Evolutionary conservation across 2,329 filamentous ascomycete genomes (phyloP).

Genomic region (Neofusicoccum kwambonambiense): DNA sequence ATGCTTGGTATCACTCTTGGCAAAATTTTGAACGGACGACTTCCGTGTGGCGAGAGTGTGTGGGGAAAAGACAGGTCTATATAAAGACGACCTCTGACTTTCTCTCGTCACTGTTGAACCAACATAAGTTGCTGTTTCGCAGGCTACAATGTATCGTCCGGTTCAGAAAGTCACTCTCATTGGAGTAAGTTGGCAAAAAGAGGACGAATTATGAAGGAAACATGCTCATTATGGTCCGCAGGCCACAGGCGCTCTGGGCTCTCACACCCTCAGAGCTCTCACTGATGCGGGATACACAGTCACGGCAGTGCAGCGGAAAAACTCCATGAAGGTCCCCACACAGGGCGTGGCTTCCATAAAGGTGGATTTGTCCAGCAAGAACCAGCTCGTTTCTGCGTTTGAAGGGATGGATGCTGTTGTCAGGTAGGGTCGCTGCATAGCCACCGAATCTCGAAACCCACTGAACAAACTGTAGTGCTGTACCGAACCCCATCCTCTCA

Average conservation of each 20-base stretch:
- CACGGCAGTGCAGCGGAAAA: conserved; percentile 1
- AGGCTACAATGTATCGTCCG: neutral
- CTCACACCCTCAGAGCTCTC: conserved; percentile 6
- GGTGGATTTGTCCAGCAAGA: conserved; percentile 7
- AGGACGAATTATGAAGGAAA: too few relatives aligned
- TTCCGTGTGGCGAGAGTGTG: neutral
- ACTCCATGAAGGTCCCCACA: neutral
- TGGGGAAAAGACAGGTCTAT: too few relatives aligned
- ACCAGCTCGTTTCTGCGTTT: neutral
- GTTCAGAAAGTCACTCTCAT: neutral
- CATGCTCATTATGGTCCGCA: neutral
- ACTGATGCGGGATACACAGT: neutral
- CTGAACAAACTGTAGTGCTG: neutral
- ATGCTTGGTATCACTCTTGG: too few relatives aligned
- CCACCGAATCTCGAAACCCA: too few relatives aligned
- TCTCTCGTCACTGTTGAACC: too few relatives aligned
- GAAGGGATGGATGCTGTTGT: conserved; percentile 13
- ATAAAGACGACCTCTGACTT: too few relatives aligned
- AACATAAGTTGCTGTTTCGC: too few relatives aligned
- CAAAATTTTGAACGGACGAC: neutral
- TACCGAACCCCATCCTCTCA: neutral
- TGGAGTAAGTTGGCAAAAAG: neutral
- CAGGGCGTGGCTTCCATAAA: neutral
- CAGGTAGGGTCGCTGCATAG: neutral
- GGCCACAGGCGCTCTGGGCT: conserved; percentile 13